Evolutionary conservation across 768 basidiomycete species (phyloP), one percentile per base, ranked within the genome.

Genomic region (Hortiboletus campestris): DNA sequence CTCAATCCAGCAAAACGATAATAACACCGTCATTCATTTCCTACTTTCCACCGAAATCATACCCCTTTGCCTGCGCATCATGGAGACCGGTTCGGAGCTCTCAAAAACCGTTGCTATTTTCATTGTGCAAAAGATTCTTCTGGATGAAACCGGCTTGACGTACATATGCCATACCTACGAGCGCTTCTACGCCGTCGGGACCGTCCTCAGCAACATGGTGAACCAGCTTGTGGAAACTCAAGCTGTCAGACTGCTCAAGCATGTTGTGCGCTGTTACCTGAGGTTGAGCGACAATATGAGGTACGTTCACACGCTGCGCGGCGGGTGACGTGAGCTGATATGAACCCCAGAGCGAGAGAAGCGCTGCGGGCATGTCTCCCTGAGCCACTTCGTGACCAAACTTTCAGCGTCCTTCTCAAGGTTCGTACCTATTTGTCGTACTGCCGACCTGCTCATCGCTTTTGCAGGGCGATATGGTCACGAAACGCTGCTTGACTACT

Each of bases 111-210:
- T 99, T 43, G 97, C 97, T 41, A 99, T 99, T 66, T 99, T 99
- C 74, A 99, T 99, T 66, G 97, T 99, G 4, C 97, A 99, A 73
- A 99, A 99, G 75, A 92, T 93, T 56, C 80, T 99, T 16, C 81
- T 98, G 50, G 97, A 99, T 71, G 97, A 99, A 73, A 94, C 96
- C 4, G 97, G 97, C 19, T 76, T 99, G 56, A 95, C 94, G 16
- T 99, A 99, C 72, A 99, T 98, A 67, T 98, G 97, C 66, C 97
- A 99, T 74, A 99, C 97, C n/a, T 99, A 99, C 69, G 97, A 99
- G 71, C 83, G 97, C 49, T 99, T 99, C 76, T 98, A 98, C 71
- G 97, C 97, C 14, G 97, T 99, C 51, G 97, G 96, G 17, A 97
- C 96, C 9, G 97, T 99, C 16, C 80, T 99, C 56, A 92, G 91